Conservation (phyloP, 2,329 filamentous ascomycete species). For the Sphaerulina populicola region DNA sequence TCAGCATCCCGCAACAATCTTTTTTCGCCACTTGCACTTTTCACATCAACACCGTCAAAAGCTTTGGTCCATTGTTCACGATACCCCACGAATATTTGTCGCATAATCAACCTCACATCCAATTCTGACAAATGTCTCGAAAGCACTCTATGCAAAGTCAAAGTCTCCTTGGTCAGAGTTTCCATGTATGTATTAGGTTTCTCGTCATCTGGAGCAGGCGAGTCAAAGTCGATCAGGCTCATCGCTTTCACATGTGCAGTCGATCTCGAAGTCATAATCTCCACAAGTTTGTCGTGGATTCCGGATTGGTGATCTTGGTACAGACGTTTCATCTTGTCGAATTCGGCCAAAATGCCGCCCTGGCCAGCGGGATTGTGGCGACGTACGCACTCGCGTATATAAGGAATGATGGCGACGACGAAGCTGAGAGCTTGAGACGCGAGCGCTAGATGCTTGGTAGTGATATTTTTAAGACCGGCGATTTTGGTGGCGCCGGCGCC, state of each 20-base stretch:
- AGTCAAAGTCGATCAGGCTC: slow-evolving; percentile 67
- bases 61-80: slow-evolving; percentile 67
- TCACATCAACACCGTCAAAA: slow-evolving; percentile 56
- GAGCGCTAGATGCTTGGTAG: slow-evolving; percentile 85
- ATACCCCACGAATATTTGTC: slow-evolving; percentile 73
- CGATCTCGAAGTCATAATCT: slow-evolving; percentile 79
- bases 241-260: slow-evolving; percentile 65
- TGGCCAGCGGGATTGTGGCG: slow-evolving; percentile 53
- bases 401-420: slow-evolving; percentile 75
- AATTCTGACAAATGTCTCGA: slow-evolving; percentile 71
- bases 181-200: slow-evolving; percentile 66
- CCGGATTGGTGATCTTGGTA: slow-evolving; percentile 83
- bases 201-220: slow-evolving; percentile 24
- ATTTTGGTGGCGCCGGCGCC: slow-evolving; percentile 84
- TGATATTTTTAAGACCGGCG: slow-evolving; percentile 91
- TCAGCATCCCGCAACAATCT: slow-evolving; percentile 75
- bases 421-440: slow-evolving; percentile 85
- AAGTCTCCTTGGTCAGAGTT: slow-evolving; percentile 75
- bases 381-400: slow-evolving; percentile 83
- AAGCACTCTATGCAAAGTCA: slow-evolving; percentile 73
- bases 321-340: slow-evolving; percentile 75
- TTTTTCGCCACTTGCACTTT: slow-evolving; percentile 59
- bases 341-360: slow-evolving; percentile 60
- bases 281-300: slow-evolving; percentile 86
- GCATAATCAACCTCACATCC: slow-evolving; percentile 74